Evolutionary conservation across 1,139 yeast genomes (phyloP).

Genomic region (Spencermartinsiella ligniputridi): DNA sequence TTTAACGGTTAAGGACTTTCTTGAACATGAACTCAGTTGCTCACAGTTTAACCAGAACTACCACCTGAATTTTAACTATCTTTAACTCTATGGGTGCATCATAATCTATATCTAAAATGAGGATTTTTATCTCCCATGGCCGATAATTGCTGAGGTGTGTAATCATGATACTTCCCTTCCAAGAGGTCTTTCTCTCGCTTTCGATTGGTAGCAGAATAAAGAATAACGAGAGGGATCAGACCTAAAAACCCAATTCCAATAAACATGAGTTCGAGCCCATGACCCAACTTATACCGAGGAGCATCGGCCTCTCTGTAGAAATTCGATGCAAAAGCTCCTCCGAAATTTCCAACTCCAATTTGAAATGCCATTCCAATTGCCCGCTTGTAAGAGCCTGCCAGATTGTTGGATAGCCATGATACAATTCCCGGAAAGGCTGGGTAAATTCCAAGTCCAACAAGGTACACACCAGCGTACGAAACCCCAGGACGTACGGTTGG

Average conservation of each 20-base stretch:
- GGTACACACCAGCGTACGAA: conserved; percentile 36
- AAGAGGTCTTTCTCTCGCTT: conserved; percentile 21
- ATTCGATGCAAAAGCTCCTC: conserved; percentile 39
- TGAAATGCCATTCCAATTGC: conserved; percentile 41
- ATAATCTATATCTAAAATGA: conserved; percentile 19
- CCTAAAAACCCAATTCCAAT: conserved; percentile 12
- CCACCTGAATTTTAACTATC: no score
- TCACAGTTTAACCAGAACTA: no score
- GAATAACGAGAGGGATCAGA: conserved; percentile 9
- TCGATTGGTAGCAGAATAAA: conserved; percentile 26
- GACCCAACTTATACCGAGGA: conserved; percentile 34
- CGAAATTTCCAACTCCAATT: conserved; percentile 40
- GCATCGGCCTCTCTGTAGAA: conserved; percentile 34
- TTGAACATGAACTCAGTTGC: no score
- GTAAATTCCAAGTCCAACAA: conserved; percentile 36
- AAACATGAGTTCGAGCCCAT: conserved; percentile 26
- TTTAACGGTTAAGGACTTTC: no score
- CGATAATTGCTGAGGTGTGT: conserved; percentile 26
- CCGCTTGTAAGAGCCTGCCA: conserved; percentile 37
- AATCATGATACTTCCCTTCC: conserved; percentile 29
- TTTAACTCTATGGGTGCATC: no score
- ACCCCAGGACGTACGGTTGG: conserved; percentile 12
- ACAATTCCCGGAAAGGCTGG: conserved; percentile 38
- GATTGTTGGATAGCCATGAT: conserved; percentile 39
- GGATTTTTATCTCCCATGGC: conserved; percentile 37